phyloP scores from a whole-genome alignment of 768 basidiomycete genomes.

The Hortiboletus flavorubellus region DNA sequence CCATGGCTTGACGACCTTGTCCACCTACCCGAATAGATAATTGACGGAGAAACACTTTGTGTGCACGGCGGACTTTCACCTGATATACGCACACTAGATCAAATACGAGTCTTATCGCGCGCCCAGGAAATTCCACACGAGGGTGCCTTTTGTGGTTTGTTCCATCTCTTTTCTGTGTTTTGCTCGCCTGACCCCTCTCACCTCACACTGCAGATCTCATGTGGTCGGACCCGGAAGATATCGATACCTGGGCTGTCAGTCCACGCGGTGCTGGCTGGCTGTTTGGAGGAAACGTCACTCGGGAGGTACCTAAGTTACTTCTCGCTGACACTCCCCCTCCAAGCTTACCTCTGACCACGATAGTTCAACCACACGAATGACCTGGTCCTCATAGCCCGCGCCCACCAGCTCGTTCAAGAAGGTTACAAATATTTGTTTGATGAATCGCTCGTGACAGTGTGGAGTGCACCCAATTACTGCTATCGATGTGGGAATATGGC shows the following conservation, averaged over 20 bases:
- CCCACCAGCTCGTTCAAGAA: constrained; percentile 95
- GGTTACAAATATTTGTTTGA: constrained; percentile 98
- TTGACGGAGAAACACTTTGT: constrained; percentile 88
- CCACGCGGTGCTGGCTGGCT: constrained; percentile 96
- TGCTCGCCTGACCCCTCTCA: neutral
- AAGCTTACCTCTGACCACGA: neutral
- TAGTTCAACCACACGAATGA: constrained; percentile 94
- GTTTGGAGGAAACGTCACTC: constrained; percentile 83
- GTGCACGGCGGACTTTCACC: constrained; percentile 97
- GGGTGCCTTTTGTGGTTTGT: constrained; percentile 90
- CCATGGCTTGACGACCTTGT: neutral
- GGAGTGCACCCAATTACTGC: constrained; percentile 90
- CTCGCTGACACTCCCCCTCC: neutral
- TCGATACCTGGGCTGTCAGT: constrained; percentile 95
- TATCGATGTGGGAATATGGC: constrained; percentile 88
- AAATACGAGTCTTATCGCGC: constrained; percentile 86
- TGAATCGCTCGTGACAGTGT: constrained; percentile 85
- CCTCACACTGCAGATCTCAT: constrained; percentile 65
- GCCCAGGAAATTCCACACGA: constrained; percentile 99
- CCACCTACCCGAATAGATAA: constrained; percentile 54
- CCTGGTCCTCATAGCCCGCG: constrained; percentile 84
- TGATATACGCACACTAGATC: constrained; percentile 92
- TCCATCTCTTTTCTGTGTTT: neutral
- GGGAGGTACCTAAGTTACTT: constrained; percentile 51
- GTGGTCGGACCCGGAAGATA: constrained; percentile 98